Conservation (phyloP, 2,329 filamentous ascomycete genomes). For the Trichoderma arundinaceum region DNA sequence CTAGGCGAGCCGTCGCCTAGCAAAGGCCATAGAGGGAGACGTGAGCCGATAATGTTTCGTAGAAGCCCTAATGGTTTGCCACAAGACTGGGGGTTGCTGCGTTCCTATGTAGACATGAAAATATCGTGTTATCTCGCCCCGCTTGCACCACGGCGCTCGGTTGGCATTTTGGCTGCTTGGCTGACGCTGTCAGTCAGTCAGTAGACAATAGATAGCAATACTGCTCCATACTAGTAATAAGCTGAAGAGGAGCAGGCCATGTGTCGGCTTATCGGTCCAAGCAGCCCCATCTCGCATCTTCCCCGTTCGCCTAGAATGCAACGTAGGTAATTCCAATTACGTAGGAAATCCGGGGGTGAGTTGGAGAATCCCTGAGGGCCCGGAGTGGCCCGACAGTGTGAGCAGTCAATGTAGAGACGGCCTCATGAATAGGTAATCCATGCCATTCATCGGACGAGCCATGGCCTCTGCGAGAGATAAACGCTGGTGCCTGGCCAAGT, state of each 20-base stretch:
- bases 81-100: slow-evolving; percentile 4
- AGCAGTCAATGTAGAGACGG: neutral
- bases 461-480: neutral
- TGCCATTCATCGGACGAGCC: slow-evolving; percentile 9
- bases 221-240: too few species aligned
- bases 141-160: neutral
- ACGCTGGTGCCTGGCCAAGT: slow-evolving; percentile 14
- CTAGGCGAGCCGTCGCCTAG: neutral
- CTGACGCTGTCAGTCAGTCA: neutral
- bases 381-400: neutral
- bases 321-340: neutral
- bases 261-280: neutral
- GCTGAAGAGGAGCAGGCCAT: neutral
- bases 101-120: neutral
- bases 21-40: neutral
- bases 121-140: slow-evolving; percentile 6
- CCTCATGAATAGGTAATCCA: slow-evolving; percentile 1
- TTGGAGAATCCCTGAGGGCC: neutral
- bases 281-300: neutral
- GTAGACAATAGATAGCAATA: neutral
- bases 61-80: slow-evolving; percentile 10
- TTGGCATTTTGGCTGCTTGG: neutral
- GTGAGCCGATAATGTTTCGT: slow-evolving; percentile 13
- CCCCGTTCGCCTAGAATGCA: neutral
- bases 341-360: neutral